phyloP scores from a whole-genome alignment of 441 rosid genomes.

The Geranium incanum region DNA sequence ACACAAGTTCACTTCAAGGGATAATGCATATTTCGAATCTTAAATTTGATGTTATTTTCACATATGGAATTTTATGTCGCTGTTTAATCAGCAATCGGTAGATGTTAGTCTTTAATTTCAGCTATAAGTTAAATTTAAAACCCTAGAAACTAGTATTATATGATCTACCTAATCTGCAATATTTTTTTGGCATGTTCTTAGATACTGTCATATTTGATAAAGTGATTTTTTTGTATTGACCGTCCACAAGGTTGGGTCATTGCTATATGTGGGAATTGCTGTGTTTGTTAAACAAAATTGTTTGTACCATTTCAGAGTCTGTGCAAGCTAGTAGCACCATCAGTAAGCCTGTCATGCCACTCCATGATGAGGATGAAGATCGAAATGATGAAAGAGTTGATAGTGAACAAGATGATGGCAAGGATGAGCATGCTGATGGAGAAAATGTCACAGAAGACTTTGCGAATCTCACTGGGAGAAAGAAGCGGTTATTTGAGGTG shows the following conservation, averaged over 20 bases:
- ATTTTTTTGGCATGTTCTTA: neutral
- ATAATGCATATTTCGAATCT: neutral
- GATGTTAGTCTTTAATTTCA: neutral
- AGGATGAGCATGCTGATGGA: slow-evolving; percentile 28
- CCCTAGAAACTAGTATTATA: neutral
- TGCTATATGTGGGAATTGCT: neutral
- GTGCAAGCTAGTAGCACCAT: slow-evolving; percentile 30
- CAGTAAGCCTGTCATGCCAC: slow-evolving; percentile 18
- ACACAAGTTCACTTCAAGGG: neutral
- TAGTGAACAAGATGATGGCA: slow-evolving; percentile 35
- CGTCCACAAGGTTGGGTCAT: neutral
- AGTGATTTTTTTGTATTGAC: neutral
- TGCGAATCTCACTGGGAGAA: slow-evolving; percentile 72
- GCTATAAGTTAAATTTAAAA: neutral
- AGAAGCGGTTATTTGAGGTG: slow-evolving; percentile 67
- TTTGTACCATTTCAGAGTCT: slow-evolving; percentile 27
- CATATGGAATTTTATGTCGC: neutral
- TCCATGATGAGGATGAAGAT: slow-evolving; percentile 28
- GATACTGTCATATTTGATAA: neutral
- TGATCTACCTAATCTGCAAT: neutral
- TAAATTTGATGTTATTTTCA: neutral
- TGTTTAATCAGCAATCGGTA: neutral
- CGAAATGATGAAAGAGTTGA: slow-evolving; percentile 32
- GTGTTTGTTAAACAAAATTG: neutral
- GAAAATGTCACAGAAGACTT: slow-evolving; percentile 44